Percentiles rank a stretch among this genome's conserved stretches.
These are phyloP conservation scores for Akanthomyces muscarius DNA, from an alignment of 2,329 filamentous ascomycete species.

Conservation along the genomic window DNA sequence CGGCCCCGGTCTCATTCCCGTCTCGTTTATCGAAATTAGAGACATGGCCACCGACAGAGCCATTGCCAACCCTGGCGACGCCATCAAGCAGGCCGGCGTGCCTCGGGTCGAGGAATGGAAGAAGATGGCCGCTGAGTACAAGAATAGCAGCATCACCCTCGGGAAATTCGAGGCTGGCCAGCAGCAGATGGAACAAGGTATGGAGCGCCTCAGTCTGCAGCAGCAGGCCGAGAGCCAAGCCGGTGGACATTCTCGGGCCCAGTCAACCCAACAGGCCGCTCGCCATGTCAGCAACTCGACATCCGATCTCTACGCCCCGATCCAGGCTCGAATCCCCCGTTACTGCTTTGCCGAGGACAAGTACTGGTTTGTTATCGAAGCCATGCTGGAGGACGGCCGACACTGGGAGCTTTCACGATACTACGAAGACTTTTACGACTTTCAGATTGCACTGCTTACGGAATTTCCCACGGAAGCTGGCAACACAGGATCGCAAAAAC, in stretches of 20 bases:
- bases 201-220: slow-evolving; percentile 28
- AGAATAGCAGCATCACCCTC: slow-evolving; percentile 96
- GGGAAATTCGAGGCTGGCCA: slow-evolving; percentile 74
- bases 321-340: slow-evolving; percentile 79
- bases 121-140: slow-evolving; percentile 98
- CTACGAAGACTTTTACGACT: slow-evolving; percentile 98
- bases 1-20: slow-evolving; percentile 89
- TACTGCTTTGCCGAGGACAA: slow-evolving; percentile 97
- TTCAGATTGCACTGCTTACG: slow-evolving; percentile 91
- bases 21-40: slow-evolving; percentile 93
- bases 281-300: slow-evolving; percentile 33
- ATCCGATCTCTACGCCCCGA: slow-evolving; percentile 65
- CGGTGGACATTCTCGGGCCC: neutral
- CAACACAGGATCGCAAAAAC: slow-evolving; percentile 72
- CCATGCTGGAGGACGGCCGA: slow-evolving; percentile 80
- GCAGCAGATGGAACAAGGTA: slow-evolving; percentile 10
- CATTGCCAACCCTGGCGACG: slow-evolving; percentile 76
- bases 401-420: slow-evolving; percentile 92
- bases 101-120: slow-evolving; percentile 98
- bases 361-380: slow-evolving; percentile 98
- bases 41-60: slow-evolving; percentile 87
- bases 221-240: slow-evolving; percentile 21
- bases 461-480: slow-evolving; percentile 91
- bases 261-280: slow-evolving; percentile 1
- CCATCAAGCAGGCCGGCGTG: slow-evolving; percentile 82